phyloP scores from a whole-genome alignment of 768 basidiomycete species.

The Pleurotus sapidus region DNA sequence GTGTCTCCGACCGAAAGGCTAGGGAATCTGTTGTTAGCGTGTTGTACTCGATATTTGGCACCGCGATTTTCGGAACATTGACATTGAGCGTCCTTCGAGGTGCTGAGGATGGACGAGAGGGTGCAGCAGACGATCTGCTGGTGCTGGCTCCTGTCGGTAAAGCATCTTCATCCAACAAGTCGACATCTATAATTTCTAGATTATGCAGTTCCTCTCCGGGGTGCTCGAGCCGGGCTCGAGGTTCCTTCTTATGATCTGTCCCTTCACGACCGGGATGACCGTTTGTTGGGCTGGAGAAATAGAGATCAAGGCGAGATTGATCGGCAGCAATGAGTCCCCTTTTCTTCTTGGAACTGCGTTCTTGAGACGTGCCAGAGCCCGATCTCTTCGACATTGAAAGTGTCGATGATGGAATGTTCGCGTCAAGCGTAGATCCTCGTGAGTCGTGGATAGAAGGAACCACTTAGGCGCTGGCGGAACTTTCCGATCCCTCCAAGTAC shows the following conservation, averaged over 20 bases:
- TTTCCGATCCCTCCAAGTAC: not conserved
- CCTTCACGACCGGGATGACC: constrained; percentile 6
- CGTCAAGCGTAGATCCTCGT: not conserved
- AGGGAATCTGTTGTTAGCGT: constrained; percentile 49
- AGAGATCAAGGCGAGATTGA: constrained; percentile 24
- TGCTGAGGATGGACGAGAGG: too few relatives aligned
- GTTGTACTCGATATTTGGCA: constrained; percentile 15
- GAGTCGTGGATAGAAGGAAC: not conserved
- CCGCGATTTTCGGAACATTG: too few relatives aligned
- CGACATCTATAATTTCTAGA: constrained; percentile 16
- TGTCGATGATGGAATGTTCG: not conserved
- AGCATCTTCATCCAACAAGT: constrained; percentile 11
- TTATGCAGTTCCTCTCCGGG: not conserved
- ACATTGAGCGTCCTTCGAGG: too few relatives aligned
- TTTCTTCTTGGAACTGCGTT: constrained; percentile 1
- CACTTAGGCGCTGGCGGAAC: not conserved
- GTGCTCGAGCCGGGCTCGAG: not conserved
- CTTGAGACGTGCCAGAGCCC: not conserved
- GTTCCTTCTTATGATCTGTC: not conserved
- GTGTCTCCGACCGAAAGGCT: constrained; percentile 36
- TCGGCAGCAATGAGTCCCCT: constrained; percentile 5
- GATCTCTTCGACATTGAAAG: not conserved
- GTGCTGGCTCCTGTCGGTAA: too few relatives aligned
- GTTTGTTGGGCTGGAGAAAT: constrained; percentile 20
- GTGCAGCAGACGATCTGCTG: too few relatives aligned